Conservation (phyloP, 139 green algal species). For the Tetradesmus lagerheimii region DNA sequence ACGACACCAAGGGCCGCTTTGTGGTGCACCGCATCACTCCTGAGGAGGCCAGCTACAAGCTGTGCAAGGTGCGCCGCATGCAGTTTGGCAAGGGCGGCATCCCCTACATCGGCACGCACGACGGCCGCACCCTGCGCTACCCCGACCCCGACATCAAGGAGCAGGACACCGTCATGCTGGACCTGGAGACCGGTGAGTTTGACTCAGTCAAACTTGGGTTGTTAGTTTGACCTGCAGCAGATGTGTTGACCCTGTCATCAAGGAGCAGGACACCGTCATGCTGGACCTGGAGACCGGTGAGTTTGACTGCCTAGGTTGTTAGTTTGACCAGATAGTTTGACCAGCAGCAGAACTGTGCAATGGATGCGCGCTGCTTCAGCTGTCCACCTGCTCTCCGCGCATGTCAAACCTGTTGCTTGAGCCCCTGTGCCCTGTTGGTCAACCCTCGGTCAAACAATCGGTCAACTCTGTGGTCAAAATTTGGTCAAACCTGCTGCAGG, state of each 20-base stretch:
- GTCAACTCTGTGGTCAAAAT: background rate
- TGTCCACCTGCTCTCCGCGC: no score
- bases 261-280: no score
- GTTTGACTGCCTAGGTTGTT: no score
- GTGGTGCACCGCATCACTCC: slow-evolving; percentile 96
- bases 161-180: slow-evolving; percentile 97
- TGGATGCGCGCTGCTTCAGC: no score
- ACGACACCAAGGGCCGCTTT: slow-evolving; percentile 99
- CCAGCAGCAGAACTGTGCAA: no score
- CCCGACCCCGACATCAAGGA: slow-evolving; percentile 94
- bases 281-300: no score
- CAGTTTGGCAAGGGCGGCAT: slow-evolving; percentile 94
- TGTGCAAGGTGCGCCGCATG: slow-evolving; percentile 91
- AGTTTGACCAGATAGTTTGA: no score
- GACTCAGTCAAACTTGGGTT: no score
- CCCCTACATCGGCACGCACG: slow-evolving; percentile 95
- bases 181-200: slow-evolving; percentile 90
- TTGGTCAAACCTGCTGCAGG: background rate
- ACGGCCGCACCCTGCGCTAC: slow-evolving; percentile 99
- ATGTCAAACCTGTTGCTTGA: background rate
- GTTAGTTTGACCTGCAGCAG: background rate
- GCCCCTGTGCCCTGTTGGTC: background rate
- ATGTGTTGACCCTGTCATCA: no score
- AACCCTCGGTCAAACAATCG: background rate
- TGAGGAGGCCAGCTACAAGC: slow-evolving; percentile 99